phyloP scores from a whole-genome alignment of 345 rosid genomes.

The Eucalyptus tenuipes region DNA sequence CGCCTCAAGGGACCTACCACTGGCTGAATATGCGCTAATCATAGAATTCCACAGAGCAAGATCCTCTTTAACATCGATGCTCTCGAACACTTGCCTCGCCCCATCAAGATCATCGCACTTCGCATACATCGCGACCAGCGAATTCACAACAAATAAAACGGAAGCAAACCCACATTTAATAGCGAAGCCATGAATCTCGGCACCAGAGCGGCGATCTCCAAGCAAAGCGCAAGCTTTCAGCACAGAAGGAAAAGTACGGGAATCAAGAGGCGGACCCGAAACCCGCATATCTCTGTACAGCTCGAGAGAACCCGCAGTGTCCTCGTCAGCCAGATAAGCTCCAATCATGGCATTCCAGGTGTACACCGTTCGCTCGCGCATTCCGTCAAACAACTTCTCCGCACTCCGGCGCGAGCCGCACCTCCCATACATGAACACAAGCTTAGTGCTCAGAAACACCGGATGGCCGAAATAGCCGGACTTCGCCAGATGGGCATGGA shows the following conservation, averaged over 20 bases:
- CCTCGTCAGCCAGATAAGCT: slow-evolving; percentile 41
- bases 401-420: slow-evolving; percentile 44
- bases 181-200: slow-evolving; percentile 51
- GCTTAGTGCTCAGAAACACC: slow-evolving; percentile 44
- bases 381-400: slow-evolving; percentile 48
- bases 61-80: slow-evolving; percentile 30
- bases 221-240: slow-evolving; percentile 54
- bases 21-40: slow-evolving; percentile 43
- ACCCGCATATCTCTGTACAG: slow-evolving; percentile 36
- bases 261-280: slow-evolving; percentile 36
- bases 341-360: slow-evolving; percentile 82
- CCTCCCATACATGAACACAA: slow-evolving; percentile 63
- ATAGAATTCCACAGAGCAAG: slow-evolving; percentile 76
- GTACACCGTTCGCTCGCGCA: slow-evolving; percentile 43
- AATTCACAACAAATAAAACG: slow-evolving; percentile 35
- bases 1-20: slow-evolving; percentile 40
- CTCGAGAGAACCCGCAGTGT: slow-evolving; percentile 35
- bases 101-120: slow-evolving; percentile 48
- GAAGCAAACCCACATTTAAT: slow-evolving; percentile 36
- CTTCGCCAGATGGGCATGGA: slow-evolving; percentile 40
- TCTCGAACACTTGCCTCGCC: slow-evolving; percentile 54
- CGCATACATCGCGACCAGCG: slow-evolving; percentile 72
- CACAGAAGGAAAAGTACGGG: slow-evolving; percentile 42
- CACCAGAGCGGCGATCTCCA: slow-evolving; percentile 23
- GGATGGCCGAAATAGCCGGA: not conserved